These are phyloP conservation scores for Pseudonectria buxi DNA, from an alignment of 2,329 filamentous ascomycete genomes.

Conservation along the genomic window DNA sequence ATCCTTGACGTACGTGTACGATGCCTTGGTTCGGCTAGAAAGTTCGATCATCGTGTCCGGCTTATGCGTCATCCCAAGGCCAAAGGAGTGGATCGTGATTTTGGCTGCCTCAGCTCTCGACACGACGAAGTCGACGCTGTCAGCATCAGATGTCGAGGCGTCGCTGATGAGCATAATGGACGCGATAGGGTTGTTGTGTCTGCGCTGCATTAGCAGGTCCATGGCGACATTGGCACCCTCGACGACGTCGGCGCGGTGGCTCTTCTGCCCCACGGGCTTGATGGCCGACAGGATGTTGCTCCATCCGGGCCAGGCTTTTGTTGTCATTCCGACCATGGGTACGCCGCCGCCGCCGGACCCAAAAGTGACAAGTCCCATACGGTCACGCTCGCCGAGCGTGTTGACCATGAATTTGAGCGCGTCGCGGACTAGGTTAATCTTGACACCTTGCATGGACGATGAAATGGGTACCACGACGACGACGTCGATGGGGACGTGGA, in stretches of 20 bases:
- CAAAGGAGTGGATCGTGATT: constrained; percentile 95
- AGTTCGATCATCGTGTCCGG: constrained; percentile 98
- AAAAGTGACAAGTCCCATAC: constrained; percentile 96
- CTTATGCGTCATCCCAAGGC: constrained; percentile 92
- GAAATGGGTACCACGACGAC: constrained; percentile 96
- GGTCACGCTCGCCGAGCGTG: constrained; percentile 83
- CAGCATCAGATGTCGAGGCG: constrained; percentile 85
- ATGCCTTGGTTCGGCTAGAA: constrained; percentile 90
- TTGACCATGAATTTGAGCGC: constrained; percentile 87
- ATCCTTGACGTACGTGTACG: constrained; percentile 97
- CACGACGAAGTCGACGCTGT: constrained; percentile 96
- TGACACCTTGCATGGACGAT: constrained; percentile 98
- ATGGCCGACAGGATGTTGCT: constrained; percentile 78
- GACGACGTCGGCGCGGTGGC: constrained; percentile 89
- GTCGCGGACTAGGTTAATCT: constrained; percentile 90
- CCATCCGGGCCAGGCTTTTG: constrained; percentile 92
- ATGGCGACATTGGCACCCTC: constrained; percentile 97
- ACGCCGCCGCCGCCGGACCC: constrained; percentile 90
- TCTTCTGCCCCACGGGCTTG: constrained; percentile 92
- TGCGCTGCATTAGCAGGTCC: constrained; percentile 97
- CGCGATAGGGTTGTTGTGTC: constrained; percentile 89
- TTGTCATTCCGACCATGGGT: constrained; percentile 95
- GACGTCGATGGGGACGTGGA: constrained; percentile 90
- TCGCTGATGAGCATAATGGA: constrained; percentile 97
- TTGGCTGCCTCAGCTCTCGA: constrained; percentile 95